Evolutionary conservation across 2,329 filamentous ascomycete genomes (phyloP).

Genomic region (Aspergillus spinulosporus): DNA sequence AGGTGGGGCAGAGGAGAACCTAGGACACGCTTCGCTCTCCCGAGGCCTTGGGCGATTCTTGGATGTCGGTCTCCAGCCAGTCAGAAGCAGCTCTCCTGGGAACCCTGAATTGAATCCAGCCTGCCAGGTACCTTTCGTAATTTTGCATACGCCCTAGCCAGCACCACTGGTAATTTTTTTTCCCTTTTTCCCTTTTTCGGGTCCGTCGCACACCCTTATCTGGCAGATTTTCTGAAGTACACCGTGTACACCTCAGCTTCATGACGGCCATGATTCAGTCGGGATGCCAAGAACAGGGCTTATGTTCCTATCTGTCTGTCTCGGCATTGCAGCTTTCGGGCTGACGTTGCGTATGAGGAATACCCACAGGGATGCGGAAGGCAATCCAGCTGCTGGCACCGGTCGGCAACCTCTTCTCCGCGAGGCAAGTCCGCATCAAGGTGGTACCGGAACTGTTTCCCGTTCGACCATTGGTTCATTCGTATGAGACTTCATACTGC

Average conservation of each 20-base stretch:
- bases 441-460: slow-evolving; percentile 1
- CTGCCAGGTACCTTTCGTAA: background rate
- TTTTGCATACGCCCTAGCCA: slow-evolving; percentile 2
- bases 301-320: slow-evolving; percentile 1
- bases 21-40: slow-evolving; percentile 3
- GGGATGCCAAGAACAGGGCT: slow-evolving; percentile 12
- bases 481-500: slow-evolving; percentile 1
- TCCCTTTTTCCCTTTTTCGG: too few species aligned
- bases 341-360: slow-evolving; percentile 15
- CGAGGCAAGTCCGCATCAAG: background rate
- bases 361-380: slow-evolving; percentile 15
- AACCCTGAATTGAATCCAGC: slow-evolving; percentile 9
- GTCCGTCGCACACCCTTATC: too few species aligned
- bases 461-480: slow-evolving; percentile 7
- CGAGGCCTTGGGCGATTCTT: slow-evolving; percentile 8
- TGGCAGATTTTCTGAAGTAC: too few species aligned
- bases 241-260: background rate
- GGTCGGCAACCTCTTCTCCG: slow-evolving; percentile 10
- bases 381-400: slow-evolving; percentile 20
- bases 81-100: slow-evolving; percentile 8
- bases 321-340: slow-evolving; percentile 3
- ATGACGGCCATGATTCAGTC: background rate
- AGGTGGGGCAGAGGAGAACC: slow-evolving; percentile 18
- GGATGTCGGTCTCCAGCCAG: background rate
- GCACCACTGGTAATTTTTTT: background rate